Percentiles rank a stretch among this genome's conserved stretches.
Conservation (phyloP, 2,329 filamentous ascomycete genomes). For the Hymenoscyphus infarciens region DNA sequence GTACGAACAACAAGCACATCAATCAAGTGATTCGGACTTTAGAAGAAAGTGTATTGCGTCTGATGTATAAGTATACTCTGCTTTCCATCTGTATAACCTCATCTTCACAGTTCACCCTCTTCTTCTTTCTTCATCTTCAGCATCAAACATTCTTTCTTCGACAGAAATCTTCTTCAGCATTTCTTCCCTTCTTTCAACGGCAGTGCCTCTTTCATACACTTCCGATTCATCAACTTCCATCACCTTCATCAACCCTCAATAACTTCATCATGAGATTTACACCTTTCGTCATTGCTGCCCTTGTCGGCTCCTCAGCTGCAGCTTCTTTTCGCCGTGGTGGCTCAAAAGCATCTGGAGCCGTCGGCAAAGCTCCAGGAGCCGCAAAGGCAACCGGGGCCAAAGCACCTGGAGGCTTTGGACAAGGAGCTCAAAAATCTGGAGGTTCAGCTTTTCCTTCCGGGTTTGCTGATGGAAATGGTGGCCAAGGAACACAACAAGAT, state of each 20-base stretch:
- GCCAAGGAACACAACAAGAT: neutral
- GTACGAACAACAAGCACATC: neutral
- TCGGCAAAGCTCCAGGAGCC: neutral
- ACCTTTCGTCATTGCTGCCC: neutral
- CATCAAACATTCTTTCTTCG: slow-evolving; percentile 4
- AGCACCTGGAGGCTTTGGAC: too few relatives aligned
- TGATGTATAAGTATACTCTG: slow-evolving; percentile 7
- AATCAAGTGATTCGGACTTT: neutral
- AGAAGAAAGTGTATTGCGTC: neutral
- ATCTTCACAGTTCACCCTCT: slow-evolving; percentile 5
- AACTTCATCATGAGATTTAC: neutral
- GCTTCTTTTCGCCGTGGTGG: neutral
- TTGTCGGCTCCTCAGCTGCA: neutral
- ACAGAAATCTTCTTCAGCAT: slow-evolving; percentile 3
- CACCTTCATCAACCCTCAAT: neutral
- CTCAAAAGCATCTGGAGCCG: neutral
- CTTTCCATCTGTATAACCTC: neutral
- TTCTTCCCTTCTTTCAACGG: slow-evolving; percentile 4
- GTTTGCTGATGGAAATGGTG: too few relatives aligned
- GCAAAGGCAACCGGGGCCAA: neutral
- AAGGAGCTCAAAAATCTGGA: too few relatives aligned
- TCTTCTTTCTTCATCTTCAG: neutral
- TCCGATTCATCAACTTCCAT: neutral
- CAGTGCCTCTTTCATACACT: slow-evolving; percentile 1
- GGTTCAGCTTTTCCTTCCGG: too few relatives aligned